Evolutionary conservation across 2,329 filamentous ascomycete genomes (phyloP), one percentile per base, ranked within the genome.

Genomic region (Plectosphaerella plurivora): DNA sequence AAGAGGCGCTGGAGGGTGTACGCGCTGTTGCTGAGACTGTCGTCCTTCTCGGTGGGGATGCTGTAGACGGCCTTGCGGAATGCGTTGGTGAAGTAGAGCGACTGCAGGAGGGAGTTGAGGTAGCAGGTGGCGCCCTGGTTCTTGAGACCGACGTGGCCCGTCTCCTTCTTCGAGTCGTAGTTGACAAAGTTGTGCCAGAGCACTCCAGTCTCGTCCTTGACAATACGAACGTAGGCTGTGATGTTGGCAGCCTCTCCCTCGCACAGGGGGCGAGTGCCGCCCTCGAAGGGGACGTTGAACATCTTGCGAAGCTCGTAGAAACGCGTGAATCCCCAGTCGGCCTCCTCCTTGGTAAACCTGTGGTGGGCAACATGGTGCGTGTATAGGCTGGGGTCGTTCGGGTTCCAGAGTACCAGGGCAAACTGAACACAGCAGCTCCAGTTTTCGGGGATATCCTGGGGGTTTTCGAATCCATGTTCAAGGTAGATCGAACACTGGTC

Each of bases 151-250:
- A 99, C 94, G 75, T 92, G 97, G 53, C 94, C 94, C 0, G 94
- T 99, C 72, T 97, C 92, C 68, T 94, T 96, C 74, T 97, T 99
- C n/a, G 94, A 97, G 67, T 99, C 92, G 68, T 99, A 99, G 72
- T 93, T 92, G 66, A 84, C 79, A 68, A 96, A 93, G 71, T 90
- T 94, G 72, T 95, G 90, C 90, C 90, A 96, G 53, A 96, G 68
- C 5, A 94, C 90, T 51, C 90, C 90, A 1, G 90, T 96, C 57
- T 92, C 90, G 63, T 96, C 90, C 63, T 94, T 89, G 47, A 94
- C 84, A 48, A 94, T 77, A 50, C 90, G 82, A 46, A 95, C 80
- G 61, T 91, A 95, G 51, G 89, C 90, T 1, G 89, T 94, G 63
- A 95, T 85, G 64, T 89, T 91, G 63, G 86, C 88, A 8, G 76